Evolutionary conservation across 1,284 basidiomycete genomes (phyloP), one percentile per base, ranked within the genome.

Genomic region (Wallemia mellicola): DNA sequence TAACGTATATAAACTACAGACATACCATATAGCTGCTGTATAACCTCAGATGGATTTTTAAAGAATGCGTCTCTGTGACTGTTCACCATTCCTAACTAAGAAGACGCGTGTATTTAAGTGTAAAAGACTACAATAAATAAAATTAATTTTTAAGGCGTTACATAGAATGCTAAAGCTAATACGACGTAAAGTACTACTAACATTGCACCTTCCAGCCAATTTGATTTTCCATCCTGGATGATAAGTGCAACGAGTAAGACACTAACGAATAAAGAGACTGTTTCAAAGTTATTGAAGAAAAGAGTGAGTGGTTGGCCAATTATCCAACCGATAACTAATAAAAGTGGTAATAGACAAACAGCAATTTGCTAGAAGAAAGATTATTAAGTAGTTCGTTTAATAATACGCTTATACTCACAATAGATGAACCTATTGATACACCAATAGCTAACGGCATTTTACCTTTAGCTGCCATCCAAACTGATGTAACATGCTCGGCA

Each of bases 131-230:
- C n/a, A n/a, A n/a, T n/a, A n/a, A n/a, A n/a, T n/a, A n/a, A n/a
- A n/a, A 30, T 30, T 17, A 7, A 17, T 17, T 7, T 48, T 19
- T 62, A 62, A 1, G 61, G 25, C 59, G 63, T 64, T 19, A 70
- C 67, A 25, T 68, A 63, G 64, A 70, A 72, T 32, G 68, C 68
- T 33, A 82, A 70, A 9, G 76, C 76, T 63, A 81, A 77, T 64
- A 80, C 76, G 27, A 78, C 66, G 65, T 81, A 82, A 27, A 82
- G 69, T 0, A 78, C 72, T 54, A 81, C 67, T 62, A 61, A 71
- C 80, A 86, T 82, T 27, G 85, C 68, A 38, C 85, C 86, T 71
- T 88, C 85, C 80, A 88, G 82, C 67, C 85, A 87, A 66, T 88
- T 86, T 24, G 80, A 81, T 66, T 81, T 83, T 59, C 83, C 83